These are phyloP conservation scores for Fistulinella prunicolor DNA, from an alignment of 768 basidiomycete genomes.

Conservation along the genomic window DNA sequence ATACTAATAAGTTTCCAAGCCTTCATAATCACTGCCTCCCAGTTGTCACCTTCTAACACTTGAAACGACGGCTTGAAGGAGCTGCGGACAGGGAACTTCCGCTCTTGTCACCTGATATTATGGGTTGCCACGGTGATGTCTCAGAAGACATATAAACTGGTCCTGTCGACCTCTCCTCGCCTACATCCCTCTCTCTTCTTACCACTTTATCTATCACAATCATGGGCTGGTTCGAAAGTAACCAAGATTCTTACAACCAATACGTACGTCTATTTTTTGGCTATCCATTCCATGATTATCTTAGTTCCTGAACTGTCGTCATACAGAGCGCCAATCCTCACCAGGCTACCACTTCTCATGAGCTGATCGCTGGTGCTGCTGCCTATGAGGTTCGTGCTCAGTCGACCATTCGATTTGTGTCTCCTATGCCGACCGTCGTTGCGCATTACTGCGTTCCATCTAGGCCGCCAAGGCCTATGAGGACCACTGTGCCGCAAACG, in stretches of 20 bases:
- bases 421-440: background rate
- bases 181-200: background rate
- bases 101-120: slow-evolving; percentile 9
- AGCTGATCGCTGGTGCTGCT: slow-evolving; percentile 15
- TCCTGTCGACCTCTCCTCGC: background rate
- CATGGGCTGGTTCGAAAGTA: slow-evolving; percentile 9
- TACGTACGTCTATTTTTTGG: slow-evolving; percentile 6
- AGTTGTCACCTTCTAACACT: no score
- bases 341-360: slow-evolving; percentile 16
- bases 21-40: no score
- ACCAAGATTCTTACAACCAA: background rate
- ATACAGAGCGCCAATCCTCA: background rate
- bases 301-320: background rate
- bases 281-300: background rate
- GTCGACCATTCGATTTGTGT: background rate
- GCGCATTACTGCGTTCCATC: background rate
- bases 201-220: slow-evolving; percentile 1
- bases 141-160: slow-evolving; percentile 18
- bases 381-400: slow-evolving; percentile 15
- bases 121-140: slow-evolving; percentile 16
- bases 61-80: no score
- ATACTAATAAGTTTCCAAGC: no score
- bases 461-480: slow-evolving; percentile 22
- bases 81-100: no score
- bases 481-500: slow-evolving; percentile 5